phyloP scores from a whole-genome alignment of 2,329 filamentous ascomycete species.

The Colletotrichum navitas region DNA sequence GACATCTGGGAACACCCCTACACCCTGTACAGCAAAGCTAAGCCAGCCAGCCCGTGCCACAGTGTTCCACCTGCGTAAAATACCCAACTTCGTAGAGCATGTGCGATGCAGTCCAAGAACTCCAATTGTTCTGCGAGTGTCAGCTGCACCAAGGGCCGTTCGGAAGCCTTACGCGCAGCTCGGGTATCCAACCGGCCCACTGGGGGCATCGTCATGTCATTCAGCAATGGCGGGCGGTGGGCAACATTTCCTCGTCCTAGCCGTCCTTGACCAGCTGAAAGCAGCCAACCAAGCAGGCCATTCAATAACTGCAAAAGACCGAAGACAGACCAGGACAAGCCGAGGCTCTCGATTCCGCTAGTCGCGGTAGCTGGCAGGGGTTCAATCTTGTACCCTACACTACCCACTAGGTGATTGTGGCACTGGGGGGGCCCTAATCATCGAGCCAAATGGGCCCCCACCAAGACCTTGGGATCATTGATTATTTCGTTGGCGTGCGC shows the following conservation, averaged over 20 bases:
- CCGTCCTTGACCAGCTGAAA: conserved; percentile 23
- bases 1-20: conserved; percentile 37
- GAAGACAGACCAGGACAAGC: conserved; percentile 31
- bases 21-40: conserved; percentile 28
- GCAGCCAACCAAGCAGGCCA: conserved; percentile 23
- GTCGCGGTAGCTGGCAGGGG: conserved; percentile 33
- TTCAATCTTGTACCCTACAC: conserved; percentile 4
- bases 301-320: conserved; percentile 19
- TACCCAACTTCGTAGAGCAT: conserved; percentile 6
- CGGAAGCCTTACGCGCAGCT: conserved; percentile 37
- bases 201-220: conserved; percentile 1
- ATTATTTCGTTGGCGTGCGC: conserved; percentile 33
- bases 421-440: conserved; percentile 43
- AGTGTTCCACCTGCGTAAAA: conserved; percentile 8
- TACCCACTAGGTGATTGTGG: conserved; percentile 30
- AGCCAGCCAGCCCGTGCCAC: conserved; percentile 17
- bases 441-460: conserved; percentile 25
- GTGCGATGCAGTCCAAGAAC: conserved; percentile 13
- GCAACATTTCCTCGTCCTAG: conserved; percentile 12
- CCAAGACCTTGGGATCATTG: conserved; percentile 30
- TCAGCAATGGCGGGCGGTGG: no score
- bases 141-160: conserved; percentile 30
- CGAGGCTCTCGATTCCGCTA: conserved; percentile 37
- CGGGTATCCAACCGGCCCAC: conserved; percentile 10
- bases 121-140: conserved; percentile 25